These are phyloP conservation scores for Saccharomycopsis sp. DNA, from an alignment of 805 yeast species.

Conservation along the genomic window DNA sequence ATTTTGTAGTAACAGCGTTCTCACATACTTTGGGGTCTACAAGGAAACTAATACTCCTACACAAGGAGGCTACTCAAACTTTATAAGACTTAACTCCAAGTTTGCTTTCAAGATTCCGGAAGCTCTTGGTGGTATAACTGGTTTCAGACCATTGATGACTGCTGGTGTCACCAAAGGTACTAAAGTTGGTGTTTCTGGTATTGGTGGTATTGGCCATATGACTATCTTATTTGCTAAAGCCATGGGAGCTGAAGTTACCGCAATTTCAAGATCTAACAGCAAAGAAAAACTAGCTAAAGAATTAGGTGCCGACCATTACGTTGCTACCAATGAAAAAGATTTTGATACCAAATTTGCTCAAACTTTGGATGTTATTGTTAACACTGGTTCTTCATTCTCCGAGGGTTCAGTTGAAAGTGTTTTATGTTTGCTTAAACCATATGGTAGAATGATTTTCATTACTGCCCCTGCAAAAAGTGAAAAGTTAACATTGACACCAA, in stretches of 20 bases:
- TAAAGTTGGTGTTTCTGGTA: conserved; percentile 36
- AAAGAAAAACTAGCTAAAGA: conserved; percentile 36
- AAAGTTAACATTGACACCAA: conserved; percentile 14
- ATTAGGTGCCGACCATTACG: conserved; percentile 40
- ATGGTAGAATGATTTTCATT: conserved; percentile 27
- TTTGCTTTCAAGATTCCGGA: conserved; percentile 41
- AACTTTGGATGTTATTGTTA: conserved; percentile 36
- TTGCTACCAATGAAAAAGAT: conserved; percentile 41
- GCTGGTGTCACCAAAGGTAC: conserved; percentile 30
- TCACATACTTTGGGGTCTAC: conserved; percentile 35
- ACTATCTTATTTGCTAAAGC: conserved; percentile 43
- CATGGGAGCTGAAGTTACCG: conserved; percentile 43
- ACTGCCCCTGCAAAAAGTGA: conserved; percentile 18
- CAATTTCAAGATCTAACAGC: conserved; percentile 37
- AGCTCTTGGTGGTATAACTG: conserved; percentile 40
- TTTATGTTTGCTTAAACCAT: conserved; percentile 23
- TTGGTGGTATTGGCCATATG: conserved; percentile 44
- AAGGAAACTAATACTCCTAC: conserved; percentile 26
- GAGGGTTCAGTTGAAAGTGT: conserved; percentile 23
- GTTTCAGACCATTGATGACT: conserved; percentile 35
- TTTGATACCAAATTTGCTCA: conserved; percentile 25
- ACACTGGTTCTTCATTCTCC: conserved; percentile 36
- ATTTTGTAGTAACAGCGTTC: conserved; percentile 30
- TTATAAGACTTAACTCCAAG: conserved; percentile 33
- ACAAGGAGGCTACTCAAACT: conserved; percentile 32